These are phyloP conservation scores for Polygonum aviculare DNA, from an alignment of 148 eudicot genomes.

Conservation along the genomic window DNA sequence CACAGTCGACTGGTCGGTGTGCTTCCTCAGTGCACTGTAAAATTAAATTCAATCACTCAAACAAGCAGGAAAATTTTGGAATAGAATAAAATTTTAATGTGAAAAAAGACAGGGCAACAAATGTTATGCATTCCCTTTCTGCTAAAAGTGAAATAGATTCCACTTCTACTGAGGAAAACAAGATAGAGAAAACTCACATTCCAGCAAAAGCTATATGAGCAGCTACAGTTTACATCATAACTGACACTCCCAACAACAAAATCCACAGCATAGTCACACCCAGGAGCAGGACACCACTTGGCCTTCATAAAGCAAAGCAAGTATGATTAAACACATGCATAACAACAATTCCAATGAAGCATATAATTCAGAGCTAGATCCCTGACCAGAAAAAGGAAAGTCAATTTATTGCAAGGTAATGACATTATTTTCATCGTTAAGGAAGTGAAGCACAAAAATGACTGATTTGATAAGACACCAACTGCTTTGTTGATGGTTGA, in stretches of 20 bases:
- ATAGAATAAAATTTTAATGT: neutral
- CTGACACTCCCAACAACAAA: slow-evolving; percentile 40
- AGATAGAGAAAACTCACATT: slow-evolving; percentile 27
- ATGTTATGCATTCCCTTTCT: neutral
- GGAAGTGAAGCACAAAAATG: neutral
- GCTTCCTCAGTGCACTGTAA: slow-evolving; percentile 61
- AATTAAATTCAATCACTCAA: neutral
- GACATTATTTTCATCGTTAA: neutral
- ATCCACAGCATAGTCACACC: slow-evolving; percentile 52
- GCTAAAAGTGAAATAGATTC: neutral
- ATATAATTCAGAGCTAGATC: neutral
- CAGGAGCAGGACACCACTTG: slow-evolving; percentile 78
- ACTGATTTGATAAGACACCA: neutral
- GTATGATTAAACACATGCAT: neutral
- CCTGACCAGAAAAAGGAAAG: neutral
- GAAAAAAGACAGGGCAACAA: neutral
- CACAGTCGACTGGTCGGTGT: slow-evolving; percentile 71
- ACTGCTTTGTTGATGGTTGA: neutral
- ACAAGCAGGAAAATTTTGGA: neutral
- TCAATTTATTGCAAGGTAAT: slow-evolving; percentile 1
- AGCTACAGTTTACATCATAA: slow-evolving; percentile 49
- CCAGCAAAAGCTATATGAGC: slow-evolving; percentile 61
- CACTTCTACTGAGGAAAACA: neutral
- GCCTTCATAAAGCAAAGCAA: slow-evolving; percentile 18
- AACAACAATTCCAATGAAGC: neutral